Base-by-base conservation (phyloP, 1,284 basidiomycete species). In the Anthracocystis walkeri region DNA sequence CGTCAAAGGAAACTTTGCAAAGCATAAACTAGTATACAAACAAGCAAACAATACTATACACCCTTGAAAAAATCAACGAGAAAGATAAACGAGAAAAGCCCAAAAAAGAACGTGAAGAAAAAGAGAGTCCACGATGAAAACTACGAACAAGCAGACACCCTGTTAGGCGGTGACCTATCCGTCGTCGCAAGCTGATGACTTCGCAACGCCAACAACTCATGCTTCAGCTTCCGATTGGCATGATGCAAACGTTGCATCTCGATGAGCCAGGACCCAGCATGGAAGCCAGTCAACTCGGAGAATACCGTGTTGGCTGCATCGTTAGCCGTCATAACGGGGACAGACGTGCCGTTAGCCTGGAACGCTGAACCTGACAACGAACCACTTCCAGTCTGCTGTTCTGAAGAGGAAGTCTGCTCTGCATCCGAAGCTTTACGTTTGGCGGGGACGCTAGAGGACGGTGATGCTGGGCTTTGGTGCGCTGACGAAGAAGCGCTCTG, bases 211-310 rank as follows among this genome's bases (percentile, higher is more conserved):
- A 23, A 38, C 18, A 76, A 44, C 48, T 76, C 74, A 33, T 72
- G 61, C 5, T 68, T 56, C 0, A 76, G 44, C 2, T 56, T 46
- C 10, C 62, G 40, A n/a, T 76, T 76, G 20, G 74, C 65, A 23
- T 76, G 65, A 35, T 76, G 74, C 16, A 76, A 53, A 23, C 60
- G 65, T 33, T 76, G 74, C 74, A 76, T 76, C 50, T 76, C 74
- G 35, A 76, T 71, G 50, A 71, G 57, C 74, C 74, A 76, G 2
- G 53, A 58, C 6, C 74, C 74, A 8, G 54, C 48, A 44, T 76
- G 65, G 58, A 65, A 76, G 25, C 68, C 68, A 1, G 74, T 76
- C 16, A 76, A 46, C 46, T 76, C 74, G 20, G 57, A 54, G 18
- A 76, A 76, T 0, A 76, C 74, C 21, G 74, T 72, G 18, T 51